Conservation (phyloP, 495 filamentous ascomycete genomes). For the Echria macrotheca region DNA sequence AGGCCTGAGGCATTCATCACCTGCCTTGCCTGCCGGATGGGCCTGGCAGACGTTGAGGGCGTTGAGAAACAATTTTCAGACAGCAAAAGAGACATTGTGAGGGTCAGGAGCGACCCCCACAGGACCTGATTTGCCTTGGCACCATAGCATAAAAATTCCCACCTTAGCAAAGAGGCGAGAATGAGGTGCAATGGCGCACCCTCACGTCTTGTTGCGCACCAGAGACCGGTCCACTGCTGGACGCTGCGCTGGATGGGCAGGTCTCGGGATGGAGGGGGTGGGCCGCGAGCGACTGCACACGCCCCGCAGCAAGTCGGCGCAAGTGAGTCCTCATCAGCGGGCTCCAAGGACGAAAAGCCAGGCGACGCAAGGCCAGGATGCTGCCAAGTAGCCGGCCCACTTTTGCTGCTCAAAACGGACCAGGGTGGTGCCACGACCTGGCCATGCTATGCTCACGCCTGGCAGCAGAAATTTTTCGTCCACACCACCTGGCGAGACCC, state of each 20-base stretch:
- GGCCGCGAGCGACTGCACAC: constrained; percentile 7
- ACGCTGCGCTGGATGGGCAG: neutral
- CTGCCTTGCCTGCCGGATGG: neutral
- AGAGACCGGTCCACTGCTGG: neutral
- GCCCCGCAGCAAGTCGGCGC: constrained; percentile 1
- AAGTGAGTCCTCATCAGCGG: constrained; percentile 4
- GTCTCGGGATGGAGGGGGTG: constrained; percentile 1
- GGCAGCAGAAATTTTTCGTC: constrained; percentile 16
- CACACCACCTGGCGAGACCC: constrained; percentile 22
- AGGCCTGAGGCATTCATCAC: constrained; percentile 17
- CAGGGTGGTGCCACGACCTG: constrained; percentile 33
- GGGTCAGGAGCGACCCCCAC: constrained; percentile 11
- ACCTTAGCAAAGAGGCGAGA: constrained; percentile 15
- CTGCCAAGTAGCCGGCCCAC: constrained; percentile 21
- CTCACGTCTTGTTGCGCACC: neutral
- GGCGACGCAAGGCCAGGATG: constrained; percentile 16
- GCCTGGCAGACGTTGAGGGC: neutral
- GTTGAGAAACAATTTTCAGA: too few species aligned
- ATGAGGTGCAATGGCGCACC: constrained; percentile 12
- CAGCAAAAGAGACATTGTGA: neutral
- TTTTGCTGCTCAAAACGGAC: constrained; percentile 22
- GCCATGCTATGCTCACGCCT: constrained; percentile 27
- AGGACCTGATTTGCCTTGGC: constrained; percentile 18
- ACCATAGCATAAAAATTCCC: constrained; percentile 16
- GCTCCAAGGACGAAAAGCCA: constrained; percentile 7